phyloP scores from a whole-genome alignment of 2,329 filamentous ascomycete genomes.

The Blumeria graminis region DNA sequence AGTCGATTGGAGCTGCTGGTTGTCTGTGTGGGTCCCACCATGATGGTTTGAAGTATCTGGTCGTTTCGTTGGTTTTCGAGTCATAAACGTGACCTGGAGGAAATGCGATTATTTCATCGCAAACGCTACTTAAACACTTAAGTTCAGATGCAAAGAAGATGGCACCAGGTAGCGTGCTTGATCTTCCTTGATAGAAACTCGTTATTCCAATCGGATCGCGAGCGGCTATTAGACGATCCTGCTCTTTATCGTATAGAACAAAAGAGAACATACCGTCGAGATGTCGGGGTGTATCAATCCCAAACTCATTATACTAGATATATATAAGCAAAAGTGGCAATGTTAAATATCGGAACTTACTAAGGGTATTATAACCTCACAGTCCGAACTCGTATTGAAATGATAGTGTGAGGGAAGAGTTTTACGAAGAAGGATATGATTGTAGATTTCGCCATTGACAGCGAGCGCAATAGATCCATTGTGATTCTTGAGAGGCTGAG shows the following conservation, averaged over 20 bases:
- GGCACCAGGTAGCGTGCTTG: constrained; percentile 55
- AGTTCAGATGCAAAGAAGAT: constrained; percentile 95
- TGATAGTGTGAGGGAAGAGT: constrained; percentile 60
- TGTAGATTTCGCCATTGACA: constrained; percentile 99
- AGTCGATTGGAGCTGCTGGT: constrained; percentile 58
- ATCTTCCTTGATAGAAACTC: constrained; percentile 89
- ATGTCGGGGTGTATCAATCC: constrained; percentile 71
- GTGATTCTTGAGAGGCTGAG: constrained; percentile 82
- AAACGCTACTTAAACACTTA: constrained; percentile 79
- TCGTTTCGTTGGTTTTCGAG: constrained; percentile 66
- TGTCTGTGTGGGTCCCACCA: constrained; percentile 76
- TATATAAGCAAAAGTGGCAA: constrained; percentile 4
- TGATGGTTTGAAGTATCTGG: constrained; percentile 69
- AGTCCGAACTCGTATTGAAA: constrained; percentile 98
- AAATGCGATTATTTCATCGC: constrained; percentile 85
- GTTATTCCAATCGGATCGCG: constrained; percentile 94
- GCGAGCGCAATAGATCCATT: constrained; percentile 74
- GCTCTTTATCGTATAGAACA: constrained; percentile 86
- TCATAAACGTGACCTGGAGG: constrained; percentile 92
- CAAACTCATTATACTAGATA: constrained; percentile 67
- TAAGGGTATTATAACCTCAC: constrained; percentile 94
- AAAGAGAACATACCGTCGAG: constrained; percentile 99
- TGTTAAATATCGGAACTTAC: constrained; percentile 24
- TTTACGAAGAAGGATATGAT: constrained; percentile 89
- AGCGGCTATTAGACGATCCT: constrained; percentile 79